Conservation (phyloP, 805 yeast genomes). For the Nakazawaea anatomiae region DNA sequence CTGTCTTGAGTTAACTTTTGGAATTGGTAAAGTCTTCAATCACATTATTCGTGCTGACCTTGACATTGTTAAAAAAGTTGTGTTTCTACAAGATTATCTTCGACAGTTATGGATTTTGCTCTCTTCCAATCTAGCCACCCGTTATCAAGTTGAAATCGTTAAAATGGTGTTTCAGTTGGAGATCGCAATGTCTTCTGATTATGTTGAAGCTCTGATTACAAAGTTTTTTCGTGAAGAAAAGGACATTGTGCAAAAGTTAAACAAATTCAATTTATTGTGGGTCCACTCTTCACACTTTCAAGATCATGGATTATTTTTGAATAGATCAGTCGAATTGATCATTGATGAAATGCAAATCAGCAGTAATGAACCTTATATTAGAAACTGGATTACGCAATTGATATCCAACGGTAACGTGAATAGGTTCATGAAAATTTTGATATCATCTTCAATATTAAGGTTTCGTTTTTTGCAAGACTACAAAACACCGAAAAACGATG, state of each 20-base stretch:
- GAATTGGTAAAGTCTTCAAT: conserved; percentile 34
- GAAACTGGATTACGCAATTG: conserved; percentile 39
- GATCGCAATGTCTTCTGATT: conserved; percentile 40
- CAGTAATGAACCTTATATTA: background rate
- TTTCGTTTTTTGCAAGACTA: conserved; percentile 16
- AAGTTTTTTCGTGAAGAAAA: conserved; percentile 40
- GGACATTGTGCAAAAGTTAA: conserved; percentile 34
- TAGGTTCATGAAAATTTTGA: conserved; percentile 52
- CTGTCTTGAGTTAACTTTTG: conserved; percentile 29
- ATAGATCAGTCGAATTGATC: conserved; percentile 58
- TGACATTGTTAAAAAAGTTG: conserved; percentile 25
- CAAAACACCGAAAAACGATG: conserved; percentile 35
- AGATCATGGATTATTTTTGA: conserved; percentile 28
- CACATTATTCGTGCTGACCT: conserved; percentile 20
- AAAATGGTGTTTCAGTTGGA: conserved; percentile 59
- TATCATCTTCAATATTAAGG: conserved; percentile 46
- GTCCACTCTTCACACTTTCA: conserved; percentile 49
- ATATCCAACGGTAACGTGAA: conserved; percentile 50
- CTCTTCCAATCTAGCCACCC: conserved; percentile 31
- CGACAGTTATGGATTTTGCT: conserved; percentile 52
- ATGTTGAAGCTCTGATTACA: conserved; percentile 71
- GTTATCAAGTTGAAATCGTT: conserved; percentile 66
- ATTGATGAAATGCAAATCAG: conserved; percentile 54
- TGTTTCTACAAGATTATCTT: conserved; percentile 34
- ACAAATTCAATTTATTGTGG: conserved; percentile 69